phyloP scores from a whole-genome alignment of 768 basidiomycete species.

The Psilocybe cubensis region DNA sequence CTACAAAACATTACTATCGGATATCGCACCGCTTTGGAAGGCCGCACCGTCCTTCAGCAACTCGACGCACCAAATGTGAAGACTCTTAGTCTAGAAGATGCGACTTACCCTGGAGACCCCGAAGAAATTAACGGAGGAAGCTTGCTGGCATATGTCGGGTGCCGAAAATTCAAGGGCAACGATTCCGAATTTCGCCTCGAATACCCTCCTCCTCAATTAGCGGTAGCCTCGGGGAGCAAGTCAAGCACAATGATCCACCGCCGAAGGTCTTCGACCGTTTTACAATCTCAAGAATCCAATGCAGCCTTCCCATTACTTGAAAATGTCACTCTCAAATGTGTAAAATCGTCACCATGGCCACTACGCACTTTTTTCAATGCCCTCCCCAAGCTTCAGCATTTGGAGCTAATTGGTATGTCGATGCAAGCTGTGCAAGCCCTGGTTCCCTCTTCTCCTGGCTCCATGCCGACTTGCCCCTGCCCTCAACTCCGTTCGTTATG shows the following conservation, averaged over 20 bases:
- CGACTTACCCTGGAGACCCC: conserved; percentile 42
- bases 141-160: conserved; percentile 41
- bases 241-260: conserved; percentile 6
- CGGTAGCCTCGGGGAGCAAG: background rate
- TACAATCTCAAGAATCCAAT: conserved; percentile 23
- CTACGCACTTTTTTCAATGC: conserved; percentile 35
- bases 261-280: conserved; percentile 18
- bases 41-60: conserved; percentile 39
- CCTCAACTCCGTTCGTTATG: conserved; percentile 35
- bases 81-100: conserved; percentile 47
- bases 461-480: conserved; percentile 28
- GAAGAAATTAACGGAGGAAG: conserved; percentile 43
- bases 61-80: conserved; percentile 43
- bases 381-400: conserved; percentile 28
- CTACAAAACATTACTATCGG: conserved; percentile 46
- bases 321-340: conserved; percentile 35
- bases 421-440: conserved; percentile 35
- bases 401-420: conserved; percentile 41
- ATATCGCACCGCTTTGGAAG: conserved; percentile 44
- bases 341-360: conserved; percentile 37
- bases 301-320: conserved; percentile 40
- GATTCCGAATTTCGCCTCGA: background rate
- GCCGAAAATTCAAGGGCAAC: conserved; percentile 26
- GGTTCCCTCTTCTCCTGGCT: conserved; percentile 22
- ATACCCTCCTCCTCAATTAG: conserved; percentile 1